These are phyloP conservation scores for Canariomyces notabilis DNA, from an alignment of 2,329 filamentous ascomycete genomes.

Conservation along the genomic window DNA sequence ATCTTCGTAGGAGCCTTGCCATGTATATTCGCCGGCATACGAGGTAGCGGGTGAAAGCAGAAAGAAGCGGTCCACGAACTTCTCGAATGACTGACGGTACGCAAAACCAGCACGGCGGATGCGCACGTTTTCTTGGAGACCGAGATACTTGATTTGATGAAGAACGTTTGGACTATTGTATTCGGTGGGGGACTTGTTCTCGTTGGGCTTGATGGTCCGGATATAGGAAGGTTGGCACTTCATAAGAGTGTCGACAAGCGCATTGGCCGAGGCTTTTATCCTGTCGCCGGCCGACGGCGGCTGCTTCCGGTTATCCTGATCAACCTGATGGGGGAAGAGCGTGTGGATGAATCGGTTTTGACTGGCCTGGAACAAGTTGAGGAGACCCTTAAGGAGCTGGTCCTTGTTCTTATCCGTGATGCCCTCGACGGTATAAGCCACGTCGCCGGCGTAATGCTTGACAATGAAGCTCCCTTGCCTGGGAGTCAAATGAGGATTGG, in stretches of 20 bases:
- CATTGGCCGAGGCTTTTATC: slow-evolving; percentile 91
- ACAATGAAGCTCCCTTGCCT: slow-evolving; percentile 96
- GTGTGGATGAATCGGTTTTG: slow-evolving; percentile 81
- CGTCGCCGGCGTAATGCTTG: slow-evolving; percentile 98
- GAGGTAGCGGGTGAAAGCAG: slow-evolving; percentile 89
- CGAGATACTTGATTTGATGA: slow-evolving; percentile 98
- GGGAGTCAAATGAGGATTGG: slow-evolving; percentile 84
- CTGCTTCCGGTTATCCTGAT: slow-evolving; percentile 90
- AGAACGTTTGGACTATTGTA: slow-evolving; percentile 90
- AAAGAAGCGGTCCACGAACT: slow-evolving; percentile 97
- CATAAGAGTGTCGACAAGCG: slow-evolving; percentile 91
- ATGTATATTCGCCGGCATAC: slow-evolving; percentile 95
- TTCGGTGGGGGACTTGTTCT: slow-evolving; percentile 93
- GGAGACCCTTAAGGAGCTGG: slow-evolving; percentile 85
- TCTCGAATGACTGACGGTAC: slow-evolving; percentile 94
- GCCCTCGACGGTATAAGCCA: slow-evolving; percentile 87
- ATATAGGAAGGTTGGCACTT: slow-evolving; percentile 97
- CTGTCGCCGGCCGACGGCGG: slow-evolving; percentile 94
- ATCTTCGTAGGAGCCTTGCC: slow-evolving; percentile 81
- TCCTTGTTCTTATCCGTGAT: slow-evolving; percentile 99
- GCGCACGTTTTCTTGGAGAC: slow-evolving; percentile 97
- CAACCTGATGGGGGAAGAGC: slow-evolving; percentile 86
- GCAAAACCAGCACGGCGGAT: slow-evolving; percentile 95
- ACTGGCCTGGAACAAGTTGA: slow-evolving; percentile 80
- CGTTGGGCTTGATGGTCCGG: slow-evolving; percentile 97